Conservation (phyloP, 2,329 filamentous ascomycete species). For the Sporothrix variecibatus region DNA sequence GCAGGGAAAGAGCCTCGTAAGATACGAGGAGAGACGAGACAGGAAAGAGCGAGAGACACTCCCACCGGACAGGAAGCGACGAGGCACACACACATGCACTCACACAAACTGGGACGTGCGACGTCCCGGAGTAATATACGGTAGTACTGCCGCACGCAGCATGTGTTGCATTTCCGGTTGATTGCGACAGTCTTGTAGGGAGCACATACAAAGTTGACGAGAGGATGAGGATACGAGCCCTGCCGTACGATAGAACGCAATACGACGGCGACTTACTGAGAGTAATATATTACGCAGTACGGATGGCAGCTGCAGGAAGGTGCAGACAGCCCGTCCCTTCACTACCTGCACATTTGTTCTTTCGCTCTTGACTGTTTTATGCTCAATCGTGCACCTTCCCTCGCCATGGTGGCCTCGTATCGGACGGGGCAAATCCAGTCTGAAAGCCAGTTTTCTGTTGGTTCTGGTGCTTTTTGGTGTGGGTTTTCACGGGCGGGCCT, state of each 20-base stretch:
- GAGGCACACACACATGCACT: neutral
- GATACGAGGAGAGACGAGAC: neutral
- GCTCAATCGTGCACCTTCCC: neutral
- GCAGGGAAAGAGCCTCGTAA: neutral
- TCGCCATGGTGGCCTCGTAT: constrained; percentile 10
- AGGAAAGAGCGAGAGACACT: neutral
- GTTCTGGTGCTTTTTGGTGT: neutral
- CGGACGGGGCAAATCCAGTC: neutral
- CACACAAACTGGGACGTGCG: neutral
- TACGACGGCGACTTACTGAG: neutral
- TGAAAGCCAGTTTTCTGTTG: neutral
- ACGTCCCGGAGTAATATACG: constrained; percentile 6
- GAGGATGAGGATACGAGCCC: neutral
- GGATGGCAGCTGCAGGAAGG: constrained; percentile 9
- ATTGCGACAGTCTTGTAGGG: neutral
- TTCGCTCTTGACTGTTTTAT: neutral
- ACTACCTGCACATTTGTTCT: neutral
- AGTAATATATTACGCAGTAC: neutral
- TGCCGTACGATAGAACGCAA: neutral
- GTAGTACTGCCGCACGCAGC: neutral
- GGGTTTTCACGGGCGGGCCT: neutral
- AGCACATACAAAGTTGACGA: too few species aligned
- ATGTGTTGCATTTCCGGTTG: neutral
- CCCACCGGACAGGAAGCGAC: constrained; percentile 8
- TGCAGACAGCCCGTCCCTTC: neutral